Base-by-base conservation (phyloP, 2,329 filamentous ascomycete genomes). In the Aspergillus luchuensis region DNA sequence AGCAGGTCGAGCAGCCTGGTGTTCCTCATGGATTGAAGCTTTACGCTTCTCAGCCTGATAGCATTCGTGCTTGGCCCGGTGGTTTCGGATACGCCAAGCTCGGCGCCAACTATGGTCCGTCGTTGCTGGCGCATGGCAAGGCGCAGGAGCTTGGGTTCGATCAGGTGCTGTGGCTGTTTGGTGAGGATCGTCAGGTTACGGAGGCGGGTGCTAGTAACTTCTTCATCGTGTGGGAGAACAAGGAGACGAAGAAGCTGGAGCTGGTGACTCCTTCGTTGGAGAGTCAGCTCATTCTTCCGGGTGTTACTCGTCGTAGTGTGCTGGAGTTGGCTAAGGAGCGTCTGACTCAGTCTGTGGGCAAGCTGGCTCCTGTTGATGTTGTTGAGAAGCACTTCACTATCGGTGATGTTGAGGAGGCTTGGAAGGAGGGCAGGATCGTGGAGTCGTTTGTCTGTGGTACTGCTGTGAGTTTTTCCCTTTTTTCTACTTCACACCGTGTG, bases 81-180 rank as follows among this genome's bases (percentile, higher is more conserved):
- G 93, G 94, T 8, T 96, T 96, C 75, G 93, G 93, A 0, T 93
- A 90, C 72, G 92, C 92, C 62, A 97, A 97, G 79, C 86, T 97
- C 36, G 93, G 93, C 57, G 93, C 93, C 63, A 97, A 97, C 82
- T 97, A 97, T 76, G 93, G 93, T 0, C 93, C 93, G 17, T 89
- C 86, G 19, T 83, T 97, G 57, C 82, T 91, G 57, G 91, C 91
- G 3, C 92, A 92, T 52, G 84, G 84, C 17, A 90, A 93, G 75
- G 93, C 93, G 3, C 81, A 87, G 58, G 80, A 80, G 10, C 79
- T 85, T 43, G 93, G 94, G 0, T 97, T 87, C 78, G 86, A 94
- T 72, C 94, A 97, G 82, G 89, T 97, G 58, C 84, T 97, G n/a
- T 97, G 93, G 93, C 84, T 97, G 54, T 95, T 96, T 71, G 92